Percentiles rank a stretch among this genome's conserved stretches.
These are phyloP conservation scores for Backusella sp. DNA, from an alignment of 192 early-diverging fungal genomes.

Conservation along the genomic window DNA sequence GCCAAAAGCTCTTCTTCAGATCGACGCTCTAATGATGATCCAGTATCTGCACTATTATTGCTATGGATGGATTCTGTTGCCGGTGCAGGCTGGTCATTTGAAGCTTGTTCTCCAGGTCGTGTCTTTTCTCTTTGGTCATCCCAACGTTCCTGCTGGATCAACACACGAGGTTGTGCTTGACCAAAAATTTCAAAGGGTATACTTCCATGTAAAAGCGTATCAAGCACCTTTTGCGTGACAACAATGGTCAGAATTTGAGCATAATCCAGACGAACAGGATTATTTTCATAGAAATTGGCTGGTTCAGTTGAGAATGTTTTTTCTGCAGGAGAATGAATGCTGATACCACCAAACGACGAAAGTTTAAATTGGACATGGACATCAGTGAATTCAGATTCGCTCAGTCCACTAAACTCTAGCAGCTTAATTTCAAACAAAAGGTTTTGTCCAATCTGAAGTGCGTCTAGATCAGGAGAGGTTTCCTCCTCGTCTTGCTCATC, in stretches of 20 bases:
- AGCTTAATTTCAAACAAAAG: constrained; percentile 66
- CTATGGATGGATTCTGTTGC: not conserved
- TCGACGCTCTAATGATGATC: constrained; percentile 18
- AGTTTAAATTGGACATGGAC: constrained; percentile 73
- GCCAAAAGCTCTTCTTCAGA: constrained; percentile 60
- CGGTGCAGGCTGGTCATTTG: not conserved
- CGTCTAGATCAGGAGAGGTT: not conserved
- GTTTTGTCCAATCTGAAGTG: constrained; percentile 46
- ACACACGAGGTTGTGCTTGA: constrained; percentile 35
- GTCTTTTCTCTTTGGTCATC: constrained; percentile 47
- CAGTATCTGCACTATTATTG: not conserved
- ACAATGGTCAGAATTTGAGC: constrained; percentile 45
- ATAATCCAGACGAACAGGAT: constrained; percentile 51
- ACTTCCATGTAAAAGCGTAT: constrained; percentile 16
- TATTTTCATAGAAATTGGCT: constrained; percentile 50
- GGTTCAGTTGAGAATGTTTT: constrained; percentile 62
- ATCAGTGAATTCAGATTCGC: constrained; percentile 60
- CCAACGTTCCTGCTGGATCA: constrained; percentile 51
- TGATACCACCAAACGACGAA: constrained; percentile 56
- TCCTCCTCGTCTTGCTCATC: constrained; percentile 15
- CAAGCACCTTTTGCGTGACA: constrained; percentile 25
- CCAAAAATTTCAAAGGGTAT: constrained; percentile 57
- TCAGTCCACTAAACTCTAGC: constrained; percentile 55
- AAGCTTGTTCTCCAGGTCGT: not conserved
- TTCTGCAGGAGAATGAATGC: constrained; percentile 39